Evolutionary conservation across 2,329 filamentous ascomycete species (phyloP), one percentile per base, ranked within the genome.

Genomic region (Hyphodiscus sp.): DNA sequence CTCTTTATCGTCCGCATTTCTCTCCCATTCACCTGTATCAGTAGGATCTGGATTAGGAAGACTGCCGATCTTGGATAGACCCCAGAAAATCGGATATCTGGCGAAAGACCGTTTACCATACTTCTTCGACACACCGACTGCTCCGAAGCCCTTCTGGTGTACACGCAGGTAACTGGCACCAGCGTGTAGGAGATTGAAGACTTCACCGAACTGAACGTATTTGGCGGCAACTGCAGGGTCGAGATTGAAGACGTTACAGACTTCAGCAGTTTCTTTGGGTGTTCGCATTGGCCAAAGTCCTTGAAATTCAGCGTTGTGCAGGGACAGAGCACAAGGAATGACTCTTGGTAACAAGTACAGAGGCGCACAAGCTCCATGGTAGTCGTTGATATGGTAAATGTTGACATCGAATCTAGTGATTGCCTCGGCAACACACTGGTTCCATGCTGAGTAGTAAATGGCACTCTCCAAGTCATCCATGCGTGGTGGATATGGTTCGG

Each of bases 391-490:
- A 63, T 85, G 82, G 65, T 85, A 85, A n/a, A 85, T 65, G 60
- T 84, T 80, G 54, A 83, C 72, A 0, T 78, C 75, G 65, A 86
- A 87, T 16, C 83, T 77, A 52, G 76, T 76, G 59, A 85, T 78
- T 1, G 81, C 71, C 59, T 83, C 76, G 8, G 83, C 81, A 61
- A 87, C 85, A 65, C 83, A 87, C 66, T 82, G 80, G 58, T 87
- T 87, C 83, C 83, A 87, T 2, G 81, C 82, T 2, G 81, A 85
- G 65, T 86, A 86, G 68, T 85, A 84, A 46, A 87, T 80, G 13
- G 83, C 83, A 58, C 77, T 82, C 57, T 84, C 81, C 51, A 86
- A 73, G 63, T 87, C 83, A 64, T 87, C 83, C 83, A 87, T 87
- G 30, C 83, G 77, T 41, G 81, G 73, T 16, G 83, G 83, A 61